These are phyloP conservation scores for Cladochytrium replicatum DNA, from an alignment of 192 early-diverging fungal genomes.

Conservation along the genomic window DNA sequence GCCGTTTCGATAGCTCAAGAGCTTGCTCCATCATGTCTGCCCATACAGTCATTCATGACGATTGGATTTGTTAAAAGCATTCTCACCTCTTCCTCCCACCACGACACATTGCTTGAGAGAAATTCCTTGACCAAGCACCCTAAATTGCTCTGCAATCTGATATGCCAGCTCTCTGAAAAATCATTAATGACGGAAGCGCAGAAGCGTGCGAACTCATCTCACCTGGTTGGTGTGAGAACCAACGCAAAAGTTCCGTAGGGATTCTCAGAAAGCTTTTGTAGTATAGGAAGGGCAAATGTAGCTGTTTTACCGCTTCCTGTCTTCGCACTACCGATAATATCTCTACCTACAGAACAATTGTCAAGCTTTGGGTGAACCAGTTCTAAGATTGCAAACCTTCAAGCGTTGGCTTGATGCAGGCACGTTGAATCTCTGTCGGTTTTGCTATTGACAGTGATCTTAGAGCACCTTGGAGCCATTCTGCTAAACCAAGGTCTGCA, in stretches of 20 bases:
- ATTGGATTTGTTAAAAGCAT: neutral
- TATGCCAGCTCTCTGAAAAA: constrained; percentile 80
- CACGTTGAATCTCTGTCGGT: constrained; percentile 88
- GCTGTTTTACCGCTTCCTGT: constrained; percentile 98
- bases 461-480: constrained; percentile 74
- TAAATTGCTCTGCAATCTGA: constrained; percentile 98
- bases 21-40: constrained; percentile 91
- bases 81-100: constrained; percentile 85
- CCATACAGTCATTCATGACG: neutral
- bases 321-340: constrained; percentile 89
- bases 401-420: constrained; percentile 75
- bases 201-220: neutral
- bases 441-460: constrained; percentile 66
- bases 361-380: too few species aligned
- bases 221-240: constrained; percentile 91
- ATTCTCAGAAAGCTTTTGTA: constrained; percentile 90
- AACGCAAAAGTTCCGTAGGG: constrained; percentile 94
- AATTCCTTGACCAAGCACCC: constrained; percentile 79
- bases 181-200: constrained; percentile 4
- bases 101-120: constrained; percentile 74
- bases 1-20: constrained; percentile 66
- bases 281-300: constrained; percentile 93
- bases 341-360: constrained; percentile 29
- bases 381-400: constrained; percentile 8
- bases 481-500: constrained; percentile 60